Conservation (phyloP, 345 rosid genomes). For the Erucastrum elatum region DNA sequence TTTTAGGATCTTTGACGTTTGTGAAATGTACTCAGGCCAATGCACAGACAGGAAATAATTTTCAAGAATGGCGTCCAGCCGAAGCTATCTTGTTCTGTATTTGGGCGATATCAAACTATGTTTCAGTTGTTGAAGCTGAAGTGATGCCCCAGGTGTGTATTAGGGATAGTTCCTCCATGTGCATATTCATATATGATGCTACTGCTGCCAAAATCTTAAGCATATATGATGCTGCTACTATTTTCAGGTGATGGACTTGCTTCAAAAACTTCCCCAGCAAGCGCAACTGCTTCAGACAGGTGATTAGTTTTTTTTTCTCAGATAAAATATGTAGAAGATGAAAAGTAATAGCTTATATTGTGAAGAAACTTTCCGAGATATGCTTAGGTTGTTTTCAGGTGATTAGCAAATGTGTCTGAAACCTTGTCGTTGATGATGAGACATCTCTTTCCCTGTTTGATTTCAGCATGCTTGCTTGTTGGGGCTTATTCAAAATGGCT, state of each 20-base stretch:
- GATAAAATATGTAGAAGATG: slow-evolving; percentile 14
- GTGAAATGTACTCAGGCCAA: slow-evolving; percentile 55
- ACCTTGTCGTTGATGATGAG: slow-evolving; percentile 9
- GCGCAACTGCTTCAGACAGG: slow-evolving; percentile 96
- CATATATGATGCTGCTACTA: slow-evolving; percentile 13
- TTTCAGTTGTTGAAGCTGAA: slow-evolving; percentile 73
- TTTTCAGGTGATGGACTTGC: slow-evolving; percentile 78
- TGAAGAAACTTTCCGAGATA: slow-evolving; percentile 14
- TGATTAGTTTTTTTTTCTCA: slow-evolving; percentile 34
- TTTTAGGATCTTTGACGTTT: slow-evolving; percentile 26
- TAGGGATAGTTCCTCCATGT: slow-evolving; percentile 16
- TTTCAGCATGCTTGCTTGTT: slow-evolving; percentile 91
- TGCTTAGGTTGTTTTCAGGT: slow-evolving; percentile 12
- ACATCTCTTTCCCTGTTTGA: slow-evolving; percentile 21
- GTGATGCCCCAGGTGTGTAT: slow-evolving; percentile 87
- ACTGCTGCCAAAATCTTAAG: not conserved
- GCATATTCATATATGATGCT: slow-evolving; percentile 14
- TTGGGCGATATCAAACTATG: slow-evolving; percentile 83
- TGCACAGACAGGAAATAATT: slow-evolving; percentile 66
- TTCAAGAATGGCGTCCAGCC: slow-evolving; percentile 84
- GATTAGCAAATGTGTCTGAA: slow-evolving; percentile 11
- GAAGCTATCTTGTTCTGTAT: slow-evolving; percentile 98
- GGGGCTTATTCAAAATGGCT: slow-evolving; percentile 99
- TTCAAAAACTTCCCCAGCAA: slow-evolving; percentile 85
- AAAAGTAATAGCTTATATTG: slow-evolving; percentile 16